Percentiles rank a stretch among this genome's conserved stretches.
phyloP scores from a whole-genome alignment of 2,329 filamentous ascomycete species.

The Diplodia mutila region DNA sequence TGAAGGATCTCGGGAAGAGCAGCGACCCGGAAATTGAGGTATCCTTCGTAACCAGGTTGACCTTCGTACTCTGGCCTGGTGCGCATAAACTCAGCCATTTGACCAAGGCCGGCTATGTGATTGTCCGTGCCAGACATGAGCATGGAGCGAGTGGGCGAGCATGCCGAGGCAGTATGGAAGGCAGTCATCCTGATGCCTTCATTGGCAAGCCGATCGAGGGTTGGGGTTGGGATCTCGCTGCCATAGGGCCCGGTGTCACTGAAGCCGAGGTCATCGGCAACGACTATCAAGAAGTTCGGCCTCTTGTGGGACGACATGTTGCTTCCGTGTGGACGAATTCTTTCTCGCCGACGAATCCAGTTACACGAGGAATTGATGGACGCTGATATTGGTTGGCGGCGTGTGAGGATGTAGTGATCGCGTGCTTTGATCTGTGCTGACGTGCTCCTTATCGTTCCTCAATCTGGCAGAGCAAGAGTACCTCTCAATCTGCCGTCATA shows the following conservation, averaged over 20 bases:
- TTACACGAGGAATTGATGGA: too few relatives aligned
- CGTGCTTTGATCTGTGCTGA: slow-evolving; percentile 1
- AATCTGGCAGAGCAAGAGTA: not conserved
- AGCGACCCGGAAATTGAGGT: slow-evolving; percentile 21
- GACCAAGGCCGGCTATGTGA: slow-evolving; percentile 26
- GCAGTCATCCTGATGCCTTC: slow-evolving; percentile 23
- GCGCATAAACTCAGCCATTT: slow-evolving; percentile 19
- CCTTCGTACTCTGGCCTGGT: slow-evolving; percentile 11
- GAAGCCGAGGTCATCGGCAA: slow-evolving; percentile 33
- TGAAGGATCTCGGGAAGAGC: slow-evolving; percentile 22
- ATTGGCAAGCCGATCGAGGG: slow-evolving; percentile 24
- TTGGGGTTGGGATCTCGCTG: slow-evolving; percentile 27
- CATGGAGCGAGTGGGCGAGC: slow-evolving; percentile 29
- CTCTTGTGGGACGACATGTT: slow-evolving; percentile 6
- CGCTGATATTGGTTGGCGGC: not conserved
- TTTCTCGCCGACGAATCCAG: not conserved
- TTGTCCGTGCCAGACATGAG: slow-evolving; percentile 25
- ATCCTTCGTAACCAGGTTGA: slow-evolving; percentile 23
- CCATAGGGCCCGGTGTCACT: slow-evolving; percentile 27
- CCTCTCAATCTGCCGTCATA: too few relatives aligned
- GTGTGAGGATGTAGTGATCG: not conserved
- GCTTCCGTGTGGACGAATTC: not conserved
- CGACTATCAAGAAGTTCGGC: slow-evolving; percentile 35
- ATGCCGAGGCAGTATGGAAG: slow-evolving; percentile 27
- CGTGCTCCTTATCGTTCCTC: not conserved